A percentile compares a stretch with the other conserved stretches of the same genome.
Evolutionary conservation across 2,329 filamentous ascomycete species (phyloP).

Genomic region (Colletotrichum coccodes): DNA sequence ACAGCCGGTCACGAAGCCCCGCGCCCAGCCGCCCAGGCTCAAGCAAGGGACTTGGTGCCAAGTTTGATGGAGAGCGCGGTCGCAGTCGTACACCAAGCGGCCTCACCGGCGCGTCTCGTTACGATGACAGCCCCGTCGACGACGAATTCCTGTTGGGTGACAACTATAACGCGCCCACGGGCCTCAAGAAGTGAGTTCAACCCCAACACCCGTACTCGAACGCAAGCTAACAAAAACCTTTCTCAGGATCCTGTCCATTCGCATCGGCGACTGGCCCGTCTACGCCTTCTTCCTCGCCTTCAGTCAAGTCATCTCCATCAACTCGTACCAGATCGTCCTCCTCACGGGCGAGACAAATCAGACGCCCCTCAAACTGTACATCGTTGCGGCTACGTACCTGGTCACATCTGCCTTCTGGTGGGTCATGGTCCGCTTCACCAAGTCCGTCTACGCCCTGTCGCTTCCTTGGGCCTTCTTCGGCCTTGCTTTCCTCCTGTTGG

Average conservation of each 20-base stretch:
- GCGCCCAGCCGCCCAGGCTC: conserved; percentile 33
- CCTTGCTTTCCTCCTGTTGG: conserved; percentile 71
- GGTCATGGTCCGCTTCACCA: conserved; percentile 67
- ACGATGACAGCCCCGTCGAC: conserved; percentile 38
- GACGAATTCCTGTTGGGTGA: conserved; percentile 63
- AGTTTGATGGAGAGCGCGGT: conserved; percentile 33
- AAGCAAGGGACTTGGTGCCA: conserved; percentile 35
- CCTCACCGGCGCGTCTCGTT: conserved; percentile 39
- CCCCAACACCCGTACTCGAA: conserved; percentile 47
- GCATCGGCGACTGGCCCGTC: conserved; percentile 71
- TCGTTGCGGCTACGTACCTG: conserved; percentile 68
- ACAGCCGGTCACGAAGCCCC: conserved; percentile 48
- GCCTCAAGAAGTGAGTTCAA: conserved; percentile 56
- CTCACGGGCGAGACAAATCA: conserved; percentile 71
- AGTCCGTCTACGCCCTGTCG: conserved; percentile 67
- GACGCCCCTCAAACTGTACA: conserved; percentile 67
- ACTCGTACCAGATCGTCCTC: conserved; percentile 76
- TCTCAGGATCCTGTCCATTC: conserved; percentile 53
- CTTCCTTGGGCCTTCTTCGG: conserved; percentile 72
- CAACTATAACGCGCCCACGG: conserved; percentile 67
- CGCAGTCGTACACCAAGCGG: conserved; percentile 40
- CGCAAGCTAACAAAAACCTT: not conserved
- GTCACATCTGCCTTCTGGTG: conserved; percentile 70
- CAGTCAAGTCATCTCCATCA: conserved; percentile 72
- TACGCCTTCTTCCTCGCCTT: conserved; percentile 71